Evolutionary conservation across 176 grass and related monocot genomes (phyloP).

Genomic region (Eragrostis curvula): DNA sequence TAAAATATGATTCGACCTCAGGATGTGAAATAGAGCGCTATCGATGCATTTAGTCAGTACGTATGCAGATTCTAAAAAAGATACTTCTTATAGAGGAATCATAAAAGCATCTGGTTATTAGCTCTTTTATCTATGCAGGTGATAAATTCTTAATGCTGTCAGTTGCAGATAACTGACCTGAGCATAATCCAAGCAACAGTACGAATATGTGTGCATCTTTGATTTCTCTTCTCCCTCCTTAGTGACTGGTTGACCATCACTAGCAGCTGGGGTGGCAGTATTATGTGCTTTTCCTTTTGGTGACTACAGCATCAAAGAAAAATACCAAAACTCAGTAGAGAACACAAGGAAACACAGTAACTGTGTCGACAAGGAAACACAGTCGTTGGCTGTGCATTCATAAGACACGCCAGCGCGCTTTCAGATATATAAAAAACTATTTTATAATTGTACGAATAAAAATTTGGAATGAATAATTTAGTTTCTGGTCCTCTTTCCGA

Average conservation of each 20-base stretch:
- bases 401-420: not conserved
- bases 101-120: not conserved
- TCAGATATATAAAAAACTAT: not conserved
- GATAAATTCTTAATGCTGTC: constrained; percentile 4
- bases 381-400: not conserved
- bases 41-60: too few relatives aligned
- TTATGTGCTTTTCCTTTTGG: constrained; percentile 86
- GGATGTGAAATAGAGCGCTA: too few relatives aligned
- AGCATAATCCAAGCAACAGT: constrained; percentile 97
- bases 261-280: constrained; percentile 61
- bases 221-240: constrained; percentile 93
- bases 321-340: constrained; percentile 5
- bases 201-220: constrained; percentile 93
- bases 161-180: constrained; percentile 58
- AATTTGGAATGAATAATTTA: too few relatives aligned
- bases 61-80: too few relatives aligned
- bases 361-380: constrained; percentile 4
- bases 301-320: constrained; percentile 54
- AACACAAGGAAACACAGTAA: not conserved
- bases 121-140: constrained; percentile 4
- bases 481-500: too few relatives aligned
- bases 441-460: too few relatives aligned
- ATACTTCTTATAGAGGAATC: not conserved
- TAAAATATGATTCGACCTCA: too few relatives aligned
- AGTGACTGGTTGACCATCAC: constrained; percentile 48